A percentile compares a stretch with the other conserved stretches of the same genome.
phyloP scores from a whole-genome alignment of 805 yeast species.

The Saccharomycopsis malanga region DNA sequence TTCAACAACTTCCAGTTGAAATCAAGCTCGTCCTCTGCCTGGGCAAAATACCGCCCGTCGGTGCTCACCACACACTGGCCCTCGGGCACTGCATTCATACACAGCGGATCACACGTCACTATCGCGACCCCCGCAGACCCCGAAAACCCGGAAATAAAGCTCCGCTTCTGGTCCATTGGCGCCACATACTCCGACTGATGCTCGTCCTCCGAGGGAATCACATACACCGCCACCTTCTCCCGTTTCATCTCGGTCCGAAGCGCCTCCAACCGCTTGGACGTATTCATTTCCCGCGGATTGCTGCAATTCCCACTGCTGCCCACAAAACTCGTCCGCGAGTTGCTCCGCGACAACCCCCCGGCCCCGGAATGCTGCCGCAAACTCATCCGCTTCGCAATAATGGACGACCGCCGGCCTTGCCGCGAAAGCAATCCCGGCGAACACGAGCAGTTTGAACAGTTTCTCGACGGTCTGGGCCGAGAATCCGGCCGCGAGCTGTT shows the following conservation, averaged over 20 bases:
- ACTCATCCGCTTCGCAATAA: constrained; percentile 36
- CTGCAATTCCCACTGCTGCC: neutral
- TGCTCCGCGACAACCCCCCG: neutral
- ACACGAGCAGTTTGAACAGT: constrained; percentile 74
- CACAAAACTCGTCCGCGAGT: constrained; percentile 19
- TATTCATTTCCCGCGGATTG: constrained; percentile 40
- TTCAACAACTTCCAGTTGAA: constrained; percentile 71
- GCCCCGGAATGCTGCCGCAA: constrained; percentile 28
- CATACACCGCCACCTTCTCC: constrained; percentile 62
- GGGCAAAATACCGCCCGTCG: constrained; percentile 91
- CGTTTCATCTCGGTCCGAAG: constrained; percentile 60
- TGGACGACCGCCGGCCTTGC: constrained; percentile 51
- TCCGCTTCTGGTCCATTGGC: constrained; percentile 72
- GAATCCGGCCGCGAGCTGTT: constrained; percentile 9
- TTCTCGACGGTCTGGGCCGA: constrained; percentile 32
- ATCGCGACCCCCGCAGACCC: constrained; percentile 93
- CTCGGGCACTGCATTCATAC: constrained; percentile 36
- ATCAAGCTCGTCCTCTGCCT: constrained; percentile 80
- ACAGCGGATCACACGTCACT: constrained; percentile 46
- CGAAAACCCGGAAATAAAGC: constrained; percentile 78
- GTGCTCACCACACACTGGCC: constrained; percentile 81
- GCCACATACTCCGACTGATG: constrained; percentile 91
- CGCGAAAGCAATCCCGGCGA: constrained; percentile 76
- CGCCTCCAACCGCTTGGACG: constrained; percentile 50
- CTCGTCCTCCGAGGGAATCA: constrained; percentile 83